Evolutionary conservation across 2,329 filamentous ascomycete species (phyloP), one percentile per base, ranked within the genome.

Genomic region (Cercospora sojina): DNA sequence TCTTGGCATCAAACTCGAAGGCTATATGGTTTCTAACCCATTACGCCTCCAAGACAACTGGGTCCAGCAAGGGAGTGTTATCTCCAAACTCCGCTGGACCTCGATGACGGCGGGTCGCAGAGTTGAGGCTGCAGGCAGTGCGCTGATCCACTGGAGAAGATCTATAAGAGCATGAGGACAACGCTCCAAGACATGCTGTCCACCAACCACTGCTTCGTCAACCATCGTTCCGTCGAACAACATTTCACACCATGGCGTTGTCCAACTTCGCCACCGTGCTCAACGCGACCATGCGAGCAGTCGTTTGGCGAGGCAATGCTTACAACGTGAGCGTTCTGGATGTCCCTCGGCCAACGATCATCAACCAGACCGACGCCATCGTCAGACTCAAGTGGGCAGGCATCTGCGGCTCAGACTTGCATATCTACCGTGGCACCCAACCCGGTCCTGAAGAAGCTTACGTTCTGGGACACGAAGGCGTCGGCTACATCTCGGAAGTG

Each of bases 401-500:
- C n/a, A 41, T 41, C 2, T n/a, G 35, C 16, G 35, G 35, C 16
- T 41, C 35, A 41, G 35, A 41, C 16, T 41, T 41, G 35, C 35
- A 41, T 7, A 41, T 41, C 35, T 41, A 41, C n/a, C 35, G 35
- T 7, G 35, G 35, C 16, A 41, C 35, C 35, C 35, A 41, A 6
- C 35, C 35, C 9, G 35, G 35, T 8, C 35, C 35, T 41, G 35
- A 41, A 41, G 35, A 16, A 41, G 35, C 35, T 41, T 41, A 41
- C 5, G 35, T 41, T 3, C 35, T 41, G 2, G 57, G 57, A 10
- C 57, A 59, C n/a, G 57, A 59, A 43, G 57, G 29, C 10, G 35
- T 59, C 10, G 57, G 57, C 57, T 35, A 38, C 25, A 41, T 59
- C 25, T 35, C 57, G 10, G 57, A 59, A 59, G 57, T 59, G 16